Percentiles rank a stretch among this genome's conserved stretches.
phyloP scores from a whole-genome alignment of 768 basidiomycete genomes.

The Mycena latifolia region DNA sequence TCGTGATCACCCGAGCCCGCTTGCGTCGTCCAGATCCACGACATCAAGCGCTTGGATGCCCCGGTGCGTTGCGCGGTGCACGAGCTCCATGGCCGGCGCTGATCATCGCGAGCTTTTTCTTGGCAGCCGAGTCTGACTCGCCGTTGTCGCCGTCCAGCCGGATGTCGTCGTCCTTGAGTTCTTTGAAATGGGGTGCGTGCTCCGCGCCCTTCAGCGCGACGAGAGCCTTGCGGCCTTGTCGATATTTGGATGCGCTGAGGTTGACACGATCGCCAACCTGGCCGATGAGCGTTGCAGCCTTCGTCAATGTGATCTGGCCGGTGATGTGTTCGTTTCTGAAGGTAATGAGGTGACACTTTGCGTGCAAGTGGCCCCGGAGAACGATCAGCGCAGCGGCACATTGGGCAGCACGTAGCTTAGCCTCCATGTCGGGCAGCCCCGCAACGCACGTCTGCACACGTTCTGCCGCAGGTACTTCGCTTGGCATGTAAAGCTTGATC shows the following conservation, averaged over 20 bases:
- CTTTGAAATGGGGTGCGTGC: not conserved
- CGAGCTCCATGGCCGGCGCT: too few species aligned
- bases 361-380: constrained; percentile 11
- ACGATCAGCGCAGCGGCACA: not conserved
- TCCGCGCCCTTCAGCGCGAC: not conserved
- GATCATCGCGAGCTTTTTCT: too few species aligned
- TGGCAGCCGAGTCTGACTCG: not conserved
- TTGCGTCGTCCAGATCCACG: constrained; percentile 4
- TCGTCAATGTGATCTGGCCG: not conserved
- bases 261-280: not conserved
- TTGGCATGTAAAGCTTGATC: constrained; percentile 24
- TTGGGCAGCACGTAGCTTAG: constrained; percentile 12
- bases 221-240: not conserved
- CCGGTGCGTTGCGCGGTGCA: too few species aligned
- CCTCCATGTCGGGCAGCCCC: constrained; percentile 16
- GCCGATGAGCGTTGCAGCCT: not conserved
- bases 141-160: not conserved
- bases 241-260: not conserved
- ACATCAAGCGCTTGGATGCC: not conserved
- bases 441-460: not conserved
- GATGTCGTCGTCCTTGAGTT: not conserved
- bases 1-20: not conserved
- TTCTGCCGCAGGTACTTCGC: not conserved
- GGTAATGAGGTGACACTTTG: constrained; percentile 9
- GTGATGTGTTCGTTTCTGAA: not conserved